Percentiles rank a stretch among this genome's conserved stretches.
Evolutionary conservation across 305 asterid species (phyloP).

Genomic region (Solanum hybrid): DNA sequence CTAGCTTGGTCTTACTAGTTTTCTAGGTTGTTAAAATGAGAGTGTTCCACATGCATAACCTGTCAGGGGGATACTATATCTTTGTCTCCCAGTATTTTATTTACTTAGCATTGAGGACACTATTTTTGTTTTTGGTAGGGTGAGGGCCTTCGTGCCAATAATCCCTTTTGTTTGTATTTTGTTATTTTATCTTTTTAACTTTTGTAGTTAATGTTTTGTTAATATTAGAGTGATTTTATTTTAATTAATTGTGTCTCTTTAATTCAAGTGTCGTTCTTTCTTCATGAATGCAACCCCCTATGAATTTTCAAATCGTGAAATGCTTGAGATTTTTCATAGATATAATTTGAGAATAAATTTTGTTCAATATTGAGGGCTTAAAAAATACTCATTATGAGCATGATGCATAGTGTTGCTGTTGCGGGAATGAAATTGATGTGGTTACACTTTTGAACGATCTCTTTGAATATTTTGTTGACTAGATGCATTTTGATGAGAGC

Average conservation of each 20-base stretch:
- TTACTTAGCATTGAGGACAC: background rate
- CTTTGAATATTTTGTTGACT: background rate
- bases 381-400: background rate
- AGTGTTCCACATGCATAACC: background rate
- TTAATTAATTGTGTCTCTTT: background rate
- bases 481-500: background rate
- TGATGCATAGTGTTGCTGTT: background rate
- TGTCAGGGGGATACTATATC: background rate
- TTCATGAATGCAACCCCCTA: background rate
- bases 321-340: too few relatives aligned
- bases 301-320: background rate
- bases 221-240: background rate
- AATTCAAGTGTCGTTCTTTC: background rate
- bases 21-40: rapidly evolving
- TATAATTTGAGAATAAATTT: too few relatives aligned
- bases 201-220: background rate
- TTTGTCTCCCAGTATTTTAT: background rate
- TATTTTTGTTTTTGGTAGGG: background rate
- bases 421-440: background rate
- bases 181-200: background rate
- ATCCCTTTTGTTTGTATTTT: background rate
- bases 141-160: background rate
- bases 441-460: too few relatives aligned
- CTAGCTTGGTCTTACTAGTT: too few relatives aligned
- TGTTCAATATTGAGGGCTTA: background rate